Evolutionary conservation across 768 basidiomycete species (phyloP).

Genomic region (Mrakia frigida): DNA sequence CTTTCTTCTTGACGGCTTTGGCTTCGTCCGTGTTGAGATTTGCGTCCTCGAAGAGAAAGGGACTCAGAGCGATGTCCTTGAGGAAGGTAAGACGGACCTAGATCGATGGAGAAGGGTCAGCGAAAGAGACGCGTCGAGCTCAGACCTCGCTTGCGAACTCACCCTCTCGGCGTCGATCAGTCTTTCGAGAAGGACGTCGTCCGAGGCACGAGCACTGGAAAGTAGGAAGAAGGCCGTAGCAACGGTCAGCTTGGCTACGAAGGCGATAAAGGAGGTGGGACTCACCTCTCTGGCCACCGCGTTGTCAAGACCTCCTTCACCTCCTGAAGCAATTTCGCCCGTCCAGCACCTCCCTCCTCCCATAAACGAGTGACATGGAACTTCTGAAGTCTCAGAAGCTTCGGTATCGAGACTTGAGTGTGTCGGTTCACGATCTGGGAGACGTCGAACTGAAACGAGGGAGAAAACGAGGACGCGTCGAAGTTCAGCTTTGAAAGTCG

Average conservation of each 20-base stretch:
- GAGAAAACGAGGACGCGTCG: neutral
- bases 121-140: neutral
- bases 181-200: neutral
- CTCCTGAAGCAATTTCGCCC: slow-evolving; percentile 32
- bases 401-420: slow-evolving; percentile 68
- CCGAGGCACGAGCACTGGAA: neutral
- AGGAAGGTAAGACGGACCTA: slow-evolving; percentile 42
- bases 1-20: slow-evolving; percentile 38
- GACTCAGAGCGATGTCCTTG: slow-evolving; percentile 61
- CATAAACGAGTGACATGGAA: slow-evolving; percentile 65
- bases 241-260: slow-evolving; percentile 32
- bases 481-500: neutral
- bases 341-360: slow-evolving; percentile 49
- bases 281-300: slow-evolving; percentile 56
- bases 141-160: neutral
- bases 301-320: slow-evolving; percentile 48
- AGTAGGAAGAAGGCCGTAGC: slow-evolving; percentile 31
- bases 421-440: slow-evolving; percentile 71
- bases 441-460: slow-evolving; percentile 62
- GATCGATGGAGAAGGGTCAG: neutral
- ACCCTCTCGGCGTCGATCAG: slow-evolving; percentile 8
- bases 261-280: slow-evolving; percentile 9
- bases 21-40: slow-evolving; percentile 57
- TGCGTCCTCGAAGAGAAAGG: slow-evolving; percentile 75
- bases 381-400: slow-evolving; percentile 84